A percentile compares a stretch with the other conserved stretches of the same genome.
Evolutionary conservation across 495 filamentous ascomycete genomes (phyloP).

Genomic region (Tuber calosporum): DNA sequence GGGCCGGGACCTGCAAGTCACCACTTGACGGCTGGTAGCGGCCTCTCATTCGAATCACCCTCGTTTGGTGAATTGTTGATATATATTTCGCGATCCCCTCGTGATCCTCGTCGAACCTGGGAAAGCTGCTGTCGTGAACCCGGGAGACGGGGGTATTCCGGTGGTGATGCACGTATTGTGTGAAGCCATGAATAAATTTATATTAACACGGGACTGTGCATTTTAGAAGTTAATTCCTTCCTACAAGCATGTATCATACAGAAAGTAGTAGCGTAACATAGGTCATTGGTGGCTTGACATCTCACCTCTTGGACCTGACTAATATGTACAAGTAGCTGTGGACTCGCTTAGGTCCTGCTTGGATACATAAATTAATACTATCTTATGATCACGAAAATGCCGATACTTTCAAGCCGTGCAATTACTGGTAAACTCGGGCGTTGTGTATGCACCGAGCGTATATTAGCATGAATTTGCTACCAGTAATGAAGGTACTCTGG

Average conservation of each 20-base stretch:
- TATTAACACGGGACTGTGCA: neutral
- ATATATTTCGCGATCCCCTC: slow-evolving; percentile 39
- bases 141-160: slow-evolving; percentile 48
- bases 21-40: neutral
- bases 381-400: neutral
- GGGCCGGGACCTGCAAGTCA: slow-evolving; percentile 20
- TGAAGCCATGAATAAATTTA: too few relatives aligned
- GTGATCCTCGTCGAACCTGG: slow-evolving; percentile 44
- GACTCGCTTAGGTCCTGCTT: too few relatives aligned
- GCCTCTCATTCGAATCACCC: slow-evolving; percentile 14
- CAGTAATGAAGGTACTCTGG: neutral
- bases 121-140: slow-evolving; percentile 42
- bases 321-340: too few relatives aligned
- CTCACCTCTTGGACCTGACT: too few relatives aligned
- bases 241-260: too few relatives aligned
- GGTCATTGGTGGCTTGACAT: too few relatives aligned
- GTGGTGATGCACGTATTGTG: too few relatives aligned
- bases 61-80: slow-evolving; percentile 34
- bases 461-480: neutral
- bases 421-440: neutral
- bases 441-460: neutral
- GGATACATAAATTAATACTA: neutral
- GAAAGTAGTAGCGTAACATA: too few relatives aligned
- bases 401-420: neutral
- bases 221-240: too few relatives aligned